These are phyloP conservation scores for Achlya hypogyna DNA, from an alignment of 352 stramenopile species.

Conservation along the genomic window DNA sequence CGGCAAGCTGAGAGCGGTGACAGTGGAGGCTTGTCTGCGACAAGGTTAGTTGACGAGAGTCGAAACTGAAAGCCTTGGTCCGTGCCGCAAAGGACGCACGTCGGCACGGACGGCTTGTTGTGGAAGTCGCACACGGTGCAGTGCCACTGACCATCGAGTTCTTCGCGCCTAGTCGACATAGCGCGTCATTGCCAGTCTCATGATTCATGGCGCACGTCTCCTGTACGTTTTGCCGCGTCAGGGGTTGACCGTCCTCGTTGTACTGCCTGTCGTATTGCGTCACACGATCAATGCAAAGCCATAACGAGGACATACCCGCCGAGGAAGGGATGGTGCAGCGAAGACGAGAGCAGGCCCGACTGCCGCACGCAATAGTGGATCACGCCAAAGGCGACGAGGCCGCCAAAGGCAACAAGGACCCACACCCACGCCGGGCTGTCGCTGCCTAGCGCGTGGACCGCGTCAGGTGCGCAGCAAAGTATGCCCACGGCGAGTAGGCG, in stretches of 20 bases:
- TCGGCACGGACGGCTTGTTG: background rate
- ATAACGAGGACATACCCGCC: slow-evolving; percentile 30
- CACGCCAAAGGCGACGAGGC: background rate
- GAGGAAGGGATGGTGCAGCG: slow-evolving; percentile 67
- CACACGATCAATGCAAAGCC: background rate
- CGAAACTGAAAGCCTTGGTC: background rate
- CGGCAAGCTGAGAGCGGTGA: background rate
- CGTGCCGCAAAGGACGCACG: background rate
- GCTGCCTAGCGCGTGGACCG: background rate
- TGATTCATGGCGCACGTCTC: slow-evolving; percentile 31
- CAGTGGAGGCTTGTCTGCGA: background rate
- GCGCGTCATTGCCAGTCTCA: background rate
- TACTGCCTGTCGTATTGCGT: slow-evolving; percentile 40
- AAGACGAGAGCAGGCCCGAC: background rate
- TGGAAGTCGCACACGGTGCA: background rate
- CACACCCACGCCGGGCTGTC: background rate
- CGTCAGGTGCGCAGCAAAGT: background rate
- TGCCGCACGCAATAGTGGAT: slow-evolving; percentile 1
- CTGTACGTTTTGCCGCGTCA: slow-evolving; percentile 80
- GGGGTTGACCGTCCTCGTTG: slow-evolving; percentile 77
- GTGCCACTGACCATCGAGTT: background rate
- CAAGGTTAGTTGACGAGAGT: background rate
- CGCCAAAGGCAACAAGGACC: background rate
- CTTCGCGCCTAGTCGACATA: background rate
- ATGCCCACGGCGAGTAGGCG: background rate